Percentiles rank a stretch among this genome's conserved stretches.
phyloP scores from a whole-genome alignment of 2,329 filamentous ascomycete genomes.

The Orbilia ellipsospora region DNA sequence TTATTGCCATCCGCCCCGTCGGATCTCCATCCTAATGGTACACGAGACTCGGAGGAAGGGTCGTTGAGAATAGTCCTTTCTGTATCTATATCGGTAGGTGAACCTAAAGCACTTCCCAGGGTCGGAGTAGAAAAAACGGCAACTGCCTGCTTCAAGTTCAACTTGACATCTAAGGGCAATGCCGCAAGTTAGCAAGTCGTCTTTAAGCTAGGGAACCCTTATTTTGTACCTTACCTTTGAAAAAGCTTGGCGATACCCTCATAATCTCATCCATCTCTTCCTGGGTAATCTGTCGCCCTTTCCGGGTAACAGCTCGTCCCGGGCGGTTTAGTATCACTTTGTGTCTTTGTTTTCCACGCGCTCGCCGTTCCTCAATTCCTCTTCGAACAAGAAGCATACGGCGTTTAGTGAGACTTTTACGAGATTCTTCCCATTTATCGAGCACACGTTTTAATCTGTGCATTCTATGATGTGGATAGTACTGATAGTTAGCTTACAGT shows the following conservation, averaged over 20 bases:
- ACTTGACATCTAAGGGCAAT: too few species aligned
- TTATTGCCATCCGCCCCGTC: too few species aligned
- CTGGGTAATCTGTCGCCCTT: not conserved
- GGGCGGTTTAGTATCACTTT: not conserved
- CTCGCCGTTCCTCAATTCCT: not conserved
- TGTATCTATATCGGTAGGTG: too few species aligned
- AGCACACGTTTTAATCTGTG: not conserved
- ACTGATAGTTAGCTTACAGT: not conserved
- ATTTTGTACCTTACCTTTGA: not conserved
- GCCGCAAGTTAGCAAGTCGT: too few species aligned
- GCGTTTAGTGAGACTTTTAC: not conserved
- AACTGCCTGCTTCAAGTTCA: too few species aligned
- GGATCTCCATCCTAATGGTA: too few species aligned
- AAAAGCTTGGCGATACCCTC: not conserved
- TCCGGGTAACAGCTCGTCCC: too few species aligned
- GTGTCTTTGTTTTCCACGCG: not conserved
- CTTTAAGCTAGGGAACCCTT: too few species aligned
- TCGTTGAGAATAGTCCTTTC: too few species aligned
- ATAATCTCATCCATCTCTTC: not conserved
- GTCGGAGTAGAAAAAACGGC: too few species aligned
- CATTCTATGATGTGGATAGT: not conserved
- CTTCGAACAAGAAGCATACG: not conserved
- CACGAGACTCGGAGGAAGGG: too few species aligned
- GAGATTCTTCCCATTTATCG: not conserved
- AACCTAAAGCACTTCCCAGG: too few species aligned